Conservation (phyloP, 1,284 basidiomycete genomes). For the Cystobasidium slooffiae region DNA sequence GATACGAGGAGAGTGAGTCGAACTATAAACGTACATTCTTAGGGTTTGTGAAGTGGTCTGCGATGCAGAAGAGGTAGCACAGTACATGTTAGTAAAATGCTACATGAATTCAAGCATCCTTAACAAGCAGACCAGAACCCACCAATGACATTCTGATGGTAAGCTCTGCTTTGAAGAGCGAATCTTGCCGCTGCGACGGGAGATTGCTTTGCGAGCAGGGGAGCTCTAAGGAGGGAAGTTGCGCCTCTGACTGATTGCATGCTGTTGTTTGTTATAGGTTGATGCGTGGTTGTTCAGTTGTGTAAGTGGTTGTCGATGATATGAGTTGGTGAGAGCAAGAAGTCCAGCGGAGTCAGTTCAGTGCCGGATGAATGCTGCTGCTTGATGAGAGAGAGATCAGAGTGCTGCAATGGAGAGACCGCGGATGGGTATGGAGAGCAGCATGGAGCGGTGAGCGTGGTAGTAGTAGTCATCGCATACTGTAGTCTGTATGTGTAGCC, state of each 20-base stretch:
- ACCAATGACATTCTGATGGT: conserved; percentile 92
- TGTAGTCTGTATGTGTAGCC: too few relatives aligned
- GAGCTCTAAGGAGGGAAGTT: conserved; percentile 34
- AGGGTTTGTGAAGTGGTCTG: conserved; percentile 75
- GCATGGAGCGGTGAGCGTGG: too few relatives aligned
- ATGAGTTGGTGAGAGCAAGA: conserved; percentile 7
- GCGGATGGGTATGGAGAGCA: too few relatives aligned
- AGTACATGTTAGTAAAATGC: background rate
- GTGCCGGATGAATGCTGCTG: too few relatives aligned
- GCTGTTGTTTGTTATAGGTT: background rate
- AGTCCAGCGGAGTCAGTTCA: background rate
- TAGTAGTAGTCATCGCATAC: too few relatives aligned
- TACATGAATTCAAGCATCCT: too few relatives aligned
- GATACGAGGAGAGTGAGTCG: background rate
- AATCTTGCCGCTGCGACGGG: conserved; percentile 29
- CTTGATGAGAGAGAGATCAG: too few relatives aligned
- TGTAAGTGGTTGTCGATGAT: background rate
- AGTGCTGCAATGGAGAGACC: too few relatives aligned
- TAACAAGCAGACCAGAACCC: conserved; percentile 1
- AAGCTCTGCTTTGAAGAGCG: conserved; percentile 61
- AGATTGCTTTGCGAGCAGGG: conserved; percentile 28
- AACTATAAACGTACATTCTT: conserved; percentile 73
- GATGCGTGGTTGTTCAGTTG: background rate
- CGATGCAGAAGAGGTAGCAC: too few relatives aligned
- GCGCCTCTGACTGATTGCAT: conserved; percentile 32